Conservation (phyloP, 2,329 filamentous ascomycete species). For the Canariomyces notabilis region DNA sequence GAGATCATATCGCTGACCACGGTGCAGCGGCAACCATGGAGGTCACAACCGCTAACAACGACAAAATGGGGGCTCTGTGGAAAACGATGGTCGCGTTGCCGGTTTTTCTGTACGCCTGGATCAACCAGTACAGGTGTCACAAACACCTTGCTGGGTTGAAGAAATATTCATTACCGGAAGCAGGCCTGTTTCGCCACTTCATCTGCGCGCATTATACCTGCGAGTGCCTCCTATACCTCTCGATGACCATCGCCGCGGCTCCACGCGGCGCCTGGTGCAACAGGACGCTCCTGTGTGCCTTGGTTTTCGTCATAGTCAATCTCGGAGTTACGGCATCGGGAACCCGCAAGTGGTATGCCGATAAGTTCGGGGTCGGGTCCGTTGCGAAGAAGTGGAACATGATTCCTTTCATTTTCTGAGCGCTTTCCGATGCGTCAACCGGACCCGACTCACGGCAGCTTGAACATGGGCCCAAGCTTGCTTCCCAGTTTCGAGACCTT, state of each 20-base stretch:
- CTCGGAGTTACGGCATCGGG: slow-evolving; percentile 74
- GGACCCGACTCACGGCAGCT: slow-evolving; percentile 26
- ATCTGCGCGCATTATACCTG: slow-evolving; percentile 89
- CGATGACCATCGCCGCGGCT: slow-evolving; percentile 69
- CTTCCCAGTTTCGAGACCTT: slow-evolving; percentile 70
- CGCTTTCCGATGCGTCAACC: slow-evolving; percentile 27
- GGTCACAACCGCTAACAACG: slow-evolving; percentile 18
- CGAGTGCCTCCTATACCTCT: slow-evolving; percentile 78
- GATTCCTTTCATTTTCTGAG: slow-evolving; percentile 63
- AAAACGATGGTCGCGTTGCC: slow-evolving; percentile 53
- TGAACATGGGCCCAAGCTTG: slow-evolving; percentile 47
- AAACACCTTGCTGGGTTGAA: slow-evolving; percentile 62
- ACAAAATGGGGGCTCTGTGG: slow-evolving; percentile 32
- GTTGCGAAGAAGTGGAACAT: slow-evolving; percentile 66
- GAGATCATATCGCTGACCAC: slow-evolving; percentile 13
- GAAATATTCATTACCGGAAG: slow-evolving; percentile 77
- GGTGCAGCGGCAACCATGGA: slow-evolving; percentile 32
- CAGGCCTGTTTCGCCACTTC: slow-evolving; percentile 65
- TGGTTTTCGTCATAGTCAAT: slow-evolving; percentile 72
- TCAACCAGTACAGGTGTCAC: slow-evolving; percentile 71
- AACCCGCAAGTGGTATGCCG: slow-evolving; percentile 73
- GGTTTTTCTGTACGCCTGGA: slow-evolving; percentile 64
- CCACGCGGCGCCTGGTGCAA: slow-evolving; percentile 64
- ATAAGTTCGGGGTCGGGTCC: slow-evolving; percentile 65
- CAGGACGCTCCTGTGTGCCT: slow-evolving; percentile 63